Evolutionary conservation across 2,329 filamentous ascomycete species (phyloP).

Genomic region (Ophiostoma novo-ulmi): DNA sequence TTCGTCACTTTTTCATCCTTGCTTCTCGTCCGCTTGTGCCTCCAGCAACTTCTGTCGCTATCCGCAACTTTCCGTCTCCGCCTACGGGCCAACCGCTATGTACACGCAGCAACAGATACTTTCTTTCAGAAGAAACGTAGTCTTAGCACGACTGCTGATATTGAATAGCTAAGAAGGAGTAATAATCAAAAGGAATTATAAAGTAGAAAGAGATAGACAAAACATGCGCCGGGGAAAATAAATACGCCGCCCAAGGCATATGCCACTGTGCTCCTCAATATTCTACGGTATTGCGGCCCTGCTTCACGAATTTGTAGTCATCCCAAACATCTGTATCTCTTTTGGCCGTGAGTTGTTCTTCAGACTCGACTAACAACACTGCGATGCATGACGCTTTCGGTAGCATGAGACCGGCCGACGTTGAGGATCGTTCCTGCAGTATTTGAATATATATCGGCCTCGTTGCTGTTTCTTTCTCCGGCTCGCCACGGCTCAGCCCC

Average conservation of each 20-base stretch:
- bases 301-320: background rate
- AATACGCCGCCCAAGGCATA: background rate
- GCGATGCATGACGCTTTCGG: background rate
- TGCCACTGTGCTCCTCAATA: background rate
- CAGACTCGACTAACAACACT: background rate
- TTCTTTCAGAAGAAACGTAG: no score
- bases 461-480: background rate
- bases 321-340: background rate
- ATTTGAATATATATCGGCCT: background rate
- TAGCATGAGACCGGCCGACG: background rate
- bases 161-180: background rate
- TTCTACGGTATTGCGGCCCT: background rate
- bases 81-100: background rate
- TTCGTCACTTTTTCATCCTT: background rate
- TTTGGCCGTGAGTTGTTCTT: background rate
- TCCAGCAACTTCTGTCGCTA: slow-evolving; percentile 19
- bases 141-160: background rate
- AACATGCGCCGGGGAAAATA: background rate
- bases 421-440: slow-evolving; percentile 1
- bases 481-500: background rate
- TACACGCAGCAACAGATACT: background rate
- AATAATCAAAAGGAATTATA: background rate
- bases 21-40: background rate
- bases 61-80: slow-evolving; percentile 13
- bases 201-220: background rate